Evolutionary conservation across 2,329 filamentous ascomycete species (phyloP).

Genomic region (Aureobasidium subglaciale): DNA sequence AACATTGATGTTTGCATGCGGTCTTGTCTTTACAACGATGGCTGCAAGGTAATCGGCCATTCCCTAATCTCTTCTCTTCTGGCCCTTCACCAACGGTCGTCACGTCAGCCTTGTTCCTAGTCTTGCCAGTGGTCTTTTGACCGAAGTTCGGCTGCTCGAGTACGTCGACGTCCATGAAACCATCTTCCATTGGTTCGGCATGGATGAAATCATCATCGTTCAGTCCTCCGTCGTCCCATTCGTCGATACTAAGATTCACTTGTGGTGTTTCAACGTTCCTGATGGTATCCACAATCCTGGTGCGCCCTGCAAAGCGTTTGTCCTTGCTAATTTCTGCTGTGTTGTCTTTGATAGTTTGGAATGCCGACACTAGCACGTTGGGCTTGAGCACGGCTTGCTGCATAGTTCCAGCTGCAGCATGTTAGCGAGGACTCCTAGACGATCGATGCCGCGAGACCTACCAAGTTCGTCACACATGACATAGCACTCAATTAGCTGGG

Average conservation of each 20-base stretch:
- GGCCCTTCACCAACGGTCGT: neutral
- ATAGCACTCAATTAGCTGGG: constrained; percentile 58
- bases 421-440: neutral
- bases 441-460: constrained; percentile 24
- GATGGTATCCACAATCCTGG: constrained; percentile 6
- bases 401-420: constrained; percentile 47
- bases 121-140: neutral
- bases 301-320: constrained; percentile 36
- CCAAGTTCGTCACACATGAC: constrained; percentile 82
- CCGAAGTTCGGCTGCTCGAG: constrained; percentile 27
- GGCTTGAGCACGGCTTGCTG: constrained; percentile 47
- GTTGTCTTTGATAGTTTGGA: constrained; percentile 33
- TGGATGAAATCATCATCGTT: constrained; percentile 48
- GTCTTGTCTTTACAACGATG: constrained; percentile 59
- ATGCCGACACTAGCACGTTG: constrained; percentile 40
- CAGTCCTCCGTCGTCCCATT: constrained; percentile 47
- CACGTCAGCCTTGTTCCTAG: neutral
- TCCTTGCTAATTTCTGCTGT: constrained; percentile 37
- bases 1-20: constrained; percentile 65
- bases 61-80: constrained; percentile 39
- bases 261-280: neutral
- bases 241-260: constrained; percentile 25
- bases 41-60: constrained; percentile 68
- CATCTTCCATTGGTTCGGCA: constrained; percentile 31
- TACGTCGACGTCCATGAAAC: constrained; percentile 48